Conservation (phyloP, 768 basidiomycete species). For the Filobasidium wieringae region DNA sequence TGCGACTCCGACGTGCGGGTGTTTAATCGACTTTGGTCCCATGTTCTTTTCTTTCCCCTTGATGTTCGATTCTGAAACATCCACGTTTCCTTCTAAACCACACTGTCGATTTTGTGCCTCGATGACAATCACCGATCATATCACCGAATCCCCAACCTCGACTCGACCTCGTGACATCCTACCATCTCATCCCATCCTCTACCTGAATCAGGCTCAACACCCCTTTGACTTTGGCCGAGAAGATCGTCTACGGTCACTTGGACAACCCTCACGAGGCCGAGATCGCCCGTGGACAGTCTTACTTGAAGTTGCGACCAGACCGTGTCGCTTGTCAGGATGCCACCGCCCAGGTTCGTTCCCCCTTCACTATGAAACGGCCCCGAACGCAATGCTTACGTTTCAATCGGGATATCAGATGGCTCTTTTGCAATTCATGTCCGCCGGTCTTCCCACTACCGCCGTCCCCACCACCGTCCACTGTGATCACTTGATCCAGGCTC, state of each 20-base stretch:
- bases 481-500: constrained; percentile 97
- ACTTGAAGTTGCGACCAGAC: constrained; percentile 95
- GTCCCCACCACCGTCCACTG: constrained; percentile 98
- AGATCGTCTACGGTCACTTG: constrained; percentile 85
- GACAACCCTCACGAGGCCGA: constrained; percentile 24
- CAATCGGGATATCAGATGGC: constrained; percentile 63
- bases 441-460: constrained; percentile 92
- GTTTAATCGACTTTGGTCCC: neutral
- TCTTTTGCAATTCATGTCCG: constrained; percentile 99
- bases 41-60: neutral
- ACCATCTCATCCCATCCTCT: no score
- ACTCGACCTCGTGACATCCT: no score
- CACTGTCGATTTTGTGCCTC: no score
- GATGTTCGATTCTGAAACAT: neutral
- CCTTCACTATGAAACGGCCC: neutral
- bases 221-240: constrained; percentile 86
- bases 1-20: neutral
- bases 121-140: no score
- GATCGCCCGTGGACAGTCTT: constrained; percentile 75
- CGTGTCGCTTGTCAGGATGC: constrained; percentile 46
- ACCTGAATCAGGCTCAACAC: constrained; percentile 66
- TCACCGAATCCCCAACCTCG: no score
- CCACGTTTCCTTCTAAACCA: no score
- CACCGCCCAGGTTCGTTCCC: constrained; percentile 37
- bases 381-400: neutral